Conservation (phyloP, 1,284 basidiomycete genomes). For the Apiotrichum akiyoshidainum region DNA sequence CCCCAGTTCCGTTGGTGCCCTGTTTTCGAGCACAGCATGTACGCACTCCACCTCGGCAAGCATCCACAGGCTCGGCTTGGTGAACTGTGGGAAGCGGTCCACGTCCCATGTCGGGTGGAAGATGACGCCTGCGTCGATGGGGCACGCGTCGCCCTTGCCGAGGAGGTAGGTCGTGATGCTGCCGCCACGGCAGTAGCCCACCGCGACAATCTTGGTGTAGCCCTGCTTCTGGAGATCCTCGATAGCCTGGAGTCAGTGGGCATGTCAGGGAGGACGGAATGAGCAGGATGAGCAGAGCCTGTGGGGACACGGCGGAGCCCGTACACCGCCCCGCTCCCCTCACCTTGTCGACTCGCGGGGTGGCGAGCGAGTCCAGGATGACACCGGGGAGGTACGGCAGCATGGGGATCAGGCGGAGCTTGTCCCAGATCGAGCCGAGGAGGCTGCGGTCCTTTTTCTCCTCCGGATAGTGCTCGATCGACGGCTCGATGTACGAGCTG, state of each 20-base stretch:
- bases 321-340: background rate
- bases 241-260: constrained; percentile 19
- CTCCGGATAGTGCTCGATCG: constrained; percentile 27
- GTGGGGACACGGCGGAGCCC: too few species aligned
- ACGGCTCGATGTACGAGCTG: constrained; percentile 13
- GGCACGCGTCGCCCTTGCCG: constrained; percentile 19
- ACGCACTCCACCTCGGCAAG: constrained; percentile 59
- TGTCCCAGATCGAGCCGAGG: constrained; percentile 9
- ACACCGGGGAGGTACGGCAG: constrained; percentile 12
- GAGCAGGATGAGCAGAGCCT: too few species aligned
- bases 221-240: constrained; percentile 53
- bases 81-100: constrained; percentile 54
- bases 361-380: constrained; percentile 9
- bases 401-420: constrained; percentile 13
- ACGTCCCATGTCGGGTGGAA: constrained; percentile 58
- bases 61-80: constrained; percentile 57
- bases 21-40: background rate
- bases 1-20: background rate
- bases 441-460: constrained; percentile 17
- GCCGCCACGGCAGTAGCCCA: constrained; percentile 67
- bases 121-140: constrained; percentile 57
- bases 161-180: constrained; percentile 35
- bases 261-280: too few species aligned
- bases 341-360: constrained; percentile 10
- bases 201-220: constrained; percentile 60